Conservation (phyloP, 768 basidiomycete species). For the Dacryopinax primogenitus region DNA sequence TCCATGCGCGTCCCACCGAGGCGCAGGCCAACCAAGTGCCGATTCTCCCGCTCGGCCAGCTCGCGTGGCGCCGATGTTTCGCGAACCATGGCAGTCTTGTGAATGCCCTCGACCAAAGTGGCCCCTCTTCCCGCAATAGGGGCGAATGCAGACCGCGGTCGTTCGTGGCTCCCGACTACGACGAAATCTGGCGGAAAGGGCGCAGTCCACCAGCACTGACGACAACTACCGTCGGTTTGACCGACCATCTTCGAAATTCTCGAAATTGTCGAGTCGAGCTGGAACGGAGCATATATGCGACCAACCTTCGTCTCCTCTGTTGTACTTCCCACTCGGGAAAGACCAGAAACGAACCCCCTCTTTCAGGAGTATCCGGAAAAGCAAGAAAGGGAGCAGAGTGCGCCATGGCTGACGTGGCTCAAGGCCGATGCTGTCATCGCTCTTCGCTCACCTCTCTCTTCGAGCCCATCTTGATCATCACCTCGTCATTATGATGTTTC, state of each 20-base stretch:
- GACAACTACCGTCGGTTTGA: not conserved
- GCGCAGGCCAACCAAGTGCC: not conserved
- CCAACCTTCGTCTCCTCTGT: not conserved
- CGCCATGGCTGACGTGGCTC: slow-evolving; percentile 5
- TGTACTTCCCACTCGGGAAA: not conserved
- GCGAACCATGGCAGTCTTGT: not conserved
- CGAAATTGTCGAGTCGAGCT: not conserved
- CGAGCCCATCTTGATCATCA: not conserved
- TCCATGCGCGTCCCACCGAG: not conserved
- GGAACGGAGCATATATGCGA: not conserved
- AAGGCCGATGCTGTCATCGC: not conserved
- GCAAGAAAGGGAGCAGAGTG: not conserved
- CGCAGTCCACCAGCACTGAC: not conserved
- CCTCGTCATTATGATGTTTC: not conserved
- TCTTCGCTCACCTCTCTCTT: not conserved
- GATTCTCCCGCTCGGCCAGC: not conserved
- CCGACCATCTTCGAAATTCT: not conserved
- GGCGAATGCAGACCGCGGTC: not conserved
- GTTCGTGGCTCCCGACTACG: not conserved
- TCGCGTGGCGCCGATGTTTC: slow-evolving; percentile 3
- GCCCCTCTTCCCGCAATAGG: slow-evolving; percentile 9
- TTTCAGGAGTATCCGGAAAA: not conserved
- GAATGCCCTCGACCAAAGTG: not conserved
- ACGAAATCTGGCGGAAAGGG: not conserved
- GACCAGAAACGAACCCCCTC: not conserved